Base-by-base conservation (phyloP, 164 flowering plant species). In the Vitis rupestris region DNA sequence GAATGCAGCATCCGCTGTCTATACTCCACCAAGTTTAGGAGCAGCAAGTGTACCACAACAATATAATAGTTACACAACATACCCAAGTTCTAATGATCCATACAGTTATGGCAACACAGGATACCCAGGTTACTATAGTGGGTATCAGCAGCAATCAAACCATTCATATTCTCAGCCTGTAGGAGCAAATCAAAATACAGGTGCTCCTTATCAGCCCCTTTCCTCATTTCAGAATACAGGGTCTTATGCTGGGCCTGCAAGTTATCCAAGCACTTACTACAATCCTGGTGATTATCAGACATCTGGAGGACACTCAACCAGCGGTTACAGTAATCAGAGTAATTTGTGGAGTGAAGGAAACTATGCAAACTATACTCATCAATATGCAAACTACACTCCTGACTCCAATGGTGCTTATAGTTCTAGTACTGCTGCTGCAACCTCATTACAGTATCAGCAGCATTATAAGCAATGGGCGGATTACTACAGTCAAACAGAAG, bases 201-300 rank as follows among this genome's bases (percentile, higher is more conserved):
- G 99, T 93, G 94, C 90, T 87, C 91, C 98, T 88, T 89, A 92
- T 86, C 98, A 90, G 99, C 92, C 97, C 89, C 76, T 86, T 91
- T 86, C 97, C 83, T 91, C 97, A 86, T 92, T 93, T 91, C 97
- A 86, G 90, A 91, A 89, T 93, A 79, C 97, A 72, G 92, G 94
- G 91, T 88, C 96, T 85, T 86, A 91, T 91, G 89, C 93, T 90
- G 93, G 87, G 77, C 82, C 97, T 82, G 70, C 97, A 87, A 89
- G 89, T 96, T 93, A 93, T 86, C 73, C 99, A 87, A 85, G 87
- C 89, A 93, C 99, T 93, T 89, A 96, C 78, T 92, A 90, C 97
- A 86, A 85, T 93, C 86, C 90, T 91, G 94, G 81, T 93, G 94
- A 90, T 91, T 94, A 93, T 86, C 99, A 94, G 98, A 93, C 96